A percentile compares a stretch with the other conserved stretches of the same genome.
phyloP scores from a whole-genome alignment of 495 filamentous ascomycete species.

The Hypoxylon fragiforme region DNA sequence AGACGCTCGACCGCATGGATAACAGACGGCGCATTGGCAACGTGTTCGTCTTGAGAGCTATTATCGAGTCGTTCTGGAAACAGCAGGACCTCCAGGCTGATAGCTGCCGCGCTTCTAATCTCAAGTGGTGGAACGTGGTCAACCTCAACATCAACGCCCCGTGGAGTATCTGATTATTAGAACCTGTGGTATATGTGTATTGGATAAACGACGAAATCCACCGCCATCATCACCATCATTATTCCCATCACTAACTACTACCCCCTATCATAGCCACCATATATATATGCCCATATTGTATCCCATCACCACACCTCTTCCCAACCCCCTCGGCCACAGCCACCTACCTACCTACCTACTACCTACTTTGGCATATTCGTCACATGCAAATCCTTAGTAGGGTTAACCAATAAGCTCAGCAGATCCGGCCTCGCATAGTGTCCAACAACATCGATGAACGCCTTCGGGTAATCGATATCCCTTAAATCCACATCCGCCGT shows the following conservation, averaged over 20 bases:
- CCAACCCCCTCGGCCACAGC: not conserved
- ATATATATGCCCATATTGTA: not conserved
- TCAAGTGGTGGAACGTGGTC: constrained; percentile 43
- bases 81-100: constrained; percentile 43
- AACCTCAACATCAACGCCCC: constrained; percentile 35
- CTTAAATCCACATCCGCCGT: constrained; percentile 52
- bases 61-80: constrained; percentile 44
- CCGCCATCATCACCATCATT: not conserved
- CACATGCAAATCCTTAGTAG: constrained; percentile 35
- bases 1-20: constrained; percentile 39
- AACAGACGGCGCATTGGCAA: constrained; percentile 41
- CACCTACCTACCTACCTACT: not conserved
- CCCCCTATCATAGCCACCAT: not conserved
- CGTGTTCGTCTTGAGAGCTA: constrained; percentile 40
- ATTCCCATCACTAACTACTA: not conserved
- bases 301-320: not conserved
- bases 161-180: constrained; percentile 39
- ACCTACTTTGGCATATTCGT: constrained; percentile 38
- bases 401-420: constrained; percentile 54
- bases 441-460: constrained; percentile 52
- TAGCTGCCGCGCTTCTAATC: constrained; percentile 23
- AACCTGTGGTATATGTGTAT: not conserved
- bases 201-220: not conserved
- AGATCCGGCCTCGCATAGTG: constrained; percentile 61
- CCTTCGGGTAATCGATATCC: constrained; percentile 43